Base-by-base conservation (phyloP, 2,329 filamentous ascomycete genomes). In the Fusarium abutilonis region DNA sequence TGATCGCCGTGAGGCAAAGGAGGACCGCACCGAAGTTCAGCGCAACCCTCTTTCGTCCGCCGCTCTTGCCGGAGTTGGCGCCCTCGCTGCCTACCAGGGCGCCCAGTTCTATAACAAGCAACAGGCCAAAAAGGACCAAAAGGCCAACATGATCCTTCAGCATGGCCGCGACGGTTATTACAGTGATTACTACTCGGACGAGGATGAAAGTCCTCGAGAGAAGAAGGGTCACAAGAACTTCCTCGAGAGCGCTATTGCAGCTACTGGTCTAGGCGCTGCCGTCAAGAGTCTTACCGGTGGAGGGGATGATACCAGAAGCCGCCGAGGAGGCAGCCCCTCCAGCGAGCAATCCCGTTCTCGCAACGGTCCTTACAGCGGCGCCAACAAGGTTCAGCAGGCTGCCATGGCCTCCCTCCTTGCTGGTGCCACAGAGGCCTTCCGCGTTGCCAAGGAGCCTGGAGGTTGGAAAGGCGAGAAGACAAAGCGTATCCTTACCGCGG, bases 391-490 rank as follows among this genome's bases (percentile, higher is more conserved):
- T 42, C 88, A 93, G 66, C 92, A 97, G 77, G 93, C 93, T 31
- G 92, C 93, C 74, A 94, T 95, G 80, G 93, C 94, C 31, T 95
- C 93, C 17, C 82, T 97, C 35, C 85, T 96, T 42, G 93, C 94
- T 28, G 94, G 93, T 69, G 94, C 93, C 36, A 90, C 93, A 51
- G 93, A 97, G 76, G 94, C 94, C 38, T 96, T 96, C 82, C 89
- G 92, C 60, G 89, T 93, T 53, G 89, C 93, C 74, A 96, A 94
- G 71, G 90, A 95, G 62, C 90, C 92, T 3, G 94, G 94, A 51
- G 86, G 89, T 39, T 97, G 93, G 93, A 90, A 89, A 63, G 94
- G 93, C 34, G 90, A 91, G 63, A 97, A 97, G 78, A 92, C 93
- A 66, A 95, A 93, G 80, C 92, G 94, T 48, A 86, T 98, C 58